These are phyloP conservation scores for Kentomonas sorsogonicus DNA, from an alignment of 208 protist genomes.

Conservation along the genomic window DNA sequence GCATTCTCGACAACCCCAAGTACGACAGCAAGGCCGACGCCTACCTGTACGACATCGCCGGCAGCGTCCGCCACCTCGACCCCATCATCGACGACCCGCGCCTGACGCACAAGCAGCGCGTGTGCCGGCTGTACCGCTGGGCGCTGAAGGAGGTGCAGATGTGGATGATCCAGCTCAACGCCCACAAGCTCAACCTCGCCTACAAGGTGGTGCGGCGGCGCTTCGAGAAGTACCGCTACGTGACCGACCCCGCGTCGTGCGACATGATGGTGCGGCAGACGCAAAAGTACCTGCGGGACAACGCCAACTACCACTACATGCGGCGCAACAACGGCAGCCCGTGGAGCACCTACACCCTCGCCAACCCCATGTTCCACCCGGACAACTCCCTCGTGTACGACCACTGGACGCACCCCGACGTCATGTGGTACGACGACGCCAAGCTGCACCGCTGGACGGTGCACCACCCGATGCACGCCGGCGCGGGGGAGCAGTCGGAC, in stretches of 20 bases:
- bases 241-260: conserved; percentile 84
- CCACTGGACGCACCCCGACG: conserved; percentile 89
- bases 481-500: conserved; percentile 70
- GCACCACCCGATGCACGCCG: conserved; percentile 80
- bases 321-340: conserved; percentile 81
- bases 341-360: conserved; percentile 75
- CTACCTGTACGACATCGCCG: conserved; percentile 77
- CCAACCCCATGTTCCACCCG: conserved; percentile 86
- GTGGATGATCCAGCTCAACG: conserved; percentile 82
- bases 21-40: conserved; percentile 75
- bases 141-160: conserved; percentile 84
- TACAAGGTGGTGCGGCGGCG: conserved; percentile 85
- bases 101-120: conserved; percentile 89
- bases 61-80: conserved; percentile 82
- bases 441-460: conserved; percentile 84
- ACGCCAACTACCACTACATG: conserved; percentile 73
- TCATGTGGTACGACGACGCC: conserved; percentile 89
- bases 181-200: conserved; percentile 86
- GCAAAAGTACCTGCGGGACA: conserved; percentile 88
- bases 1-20: conserved; percentile 87
- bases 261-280: conserved; percentile 92
- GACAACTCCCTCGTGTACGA: conserved; percentile 88
- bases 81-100: conserved; percentile 91
- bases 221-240: conserved; percentile 87
- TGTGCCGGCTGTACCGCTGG: conserved; percentile 88